Conservation (phyloP, 2,329 filamentous ascomycete species). For the Pochonia chlamydosporia region DNA sequence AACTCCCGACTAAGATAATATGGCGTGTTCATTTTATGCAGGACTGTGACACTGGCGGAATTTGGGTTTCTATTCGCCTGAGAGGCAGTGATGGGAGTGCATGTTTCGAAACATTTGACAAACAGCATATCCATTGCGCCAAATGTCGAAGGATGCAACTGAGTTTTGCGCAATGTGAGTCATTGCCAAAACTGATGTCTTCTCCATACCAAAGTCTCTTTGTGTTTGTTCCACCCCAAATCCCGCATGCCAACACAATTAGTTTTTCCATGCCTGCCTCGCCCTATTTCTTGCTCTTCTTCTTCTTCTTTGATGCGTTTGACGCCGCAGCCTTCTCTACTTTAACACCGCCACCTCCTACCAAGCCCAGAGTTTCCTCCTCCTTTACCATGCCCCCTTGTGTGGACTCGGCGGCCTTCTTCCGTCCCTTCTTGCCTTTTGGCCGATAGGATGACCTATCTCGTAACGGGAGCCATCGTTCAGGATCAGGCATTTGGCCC, state of each 20-base stretch:
- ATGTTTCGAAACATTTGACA: too few relatives aligned
- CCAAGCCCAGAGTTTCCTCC: slow-evolving; percentile 60
- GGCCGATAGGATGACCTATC: slow-evolving; percentile 86
- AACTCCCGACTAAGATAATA: too few relatives aligned
- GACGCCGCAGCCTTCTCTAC: slow-evolving; percentile 51
- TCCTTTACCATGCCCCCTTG: slow-evolving; percentile 81
- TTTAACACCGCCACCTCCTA: slow-evolving; percentile 59
- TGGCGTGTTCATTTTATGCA: too few relatives aligned
- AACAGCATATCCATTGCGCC: too few relatives aligned
- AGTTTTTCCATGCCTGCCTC: not conserved
- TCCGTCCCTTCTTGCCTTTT: slow-evolving; percentile 88
- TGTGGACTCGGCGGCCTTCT: slow-evolving; percentile 70
- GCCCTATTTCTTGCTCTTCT: slow-evolving; percentile 46
- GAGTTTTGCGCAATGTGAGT: too few relatives aligned
- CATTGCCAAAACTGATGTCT: too few relatives aligned
- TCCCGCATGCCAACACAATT: not conserved
- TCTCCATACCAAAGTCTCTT: too few relatives aligned
- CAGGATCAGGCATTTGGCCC: slow-evolving; percentile 76
- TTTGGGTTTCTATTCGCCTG: too few relatives aligned
- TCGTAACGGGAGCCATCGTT: slow-evolving; percentile 86
- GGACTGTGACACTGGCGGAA: too few relatives aligned
- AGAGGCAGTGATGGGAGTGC: too few relatives aligned
- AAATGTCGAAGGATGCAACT: too few relatives aligned
- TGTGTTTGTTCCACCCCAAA: not conserved
- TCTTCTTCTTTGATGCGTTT: slow-evolving; percentile 42